Percentiles rank a stretch among this genome's conserved stretches.
Conservation (phyloP, 371 early-diverging fungal species). For the Nematocida major region DNA sequence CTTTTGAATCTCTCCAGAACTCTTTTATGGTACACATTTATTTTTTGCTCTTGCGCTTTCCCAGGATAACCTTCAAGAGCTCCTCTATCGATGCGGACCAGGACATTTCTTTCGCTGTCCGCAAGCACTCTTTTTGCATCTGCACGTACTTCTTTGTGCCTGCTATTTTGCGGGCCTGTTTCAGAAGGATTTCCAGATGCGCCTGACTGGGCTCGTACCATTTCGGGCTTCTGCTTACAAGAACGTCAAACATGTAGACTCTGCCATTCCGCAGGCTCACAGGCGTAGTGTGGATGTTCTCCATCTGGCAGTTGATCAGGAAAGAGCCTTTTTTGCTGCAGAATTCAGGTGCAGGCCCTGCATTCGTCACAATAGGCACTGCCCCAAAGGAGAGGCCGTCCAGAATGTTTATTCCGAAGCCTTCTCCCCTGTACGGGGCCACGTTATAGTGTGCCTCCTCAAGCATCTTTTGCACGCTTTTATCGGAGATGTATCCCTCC, state of each 20-base stretch:
- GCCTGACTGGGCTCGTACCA: slow-evolving; percentile 16
- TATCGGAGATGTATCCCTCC: neutral
- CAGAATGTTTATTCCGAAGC: slow-evolving; percentile 41
- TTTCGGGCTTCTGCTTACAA: neutral
- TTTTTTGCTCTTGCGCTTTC: neutral
- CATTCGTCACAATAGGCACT: slow-evolving; percentile 36
- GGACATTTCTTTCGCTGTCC: neutral
- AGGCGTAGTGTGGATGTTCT: neutral
- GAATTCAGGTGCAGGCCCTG: slow-evolving; percentile 33
- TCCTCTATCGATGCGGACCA: neutral
- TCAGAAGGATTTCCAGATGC: slow-evolving; percentile 3
- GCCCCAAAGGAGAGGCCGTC: slow-evolving; percentile 32
- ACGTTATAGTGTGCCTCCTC: slow-evolving; percentile 17
- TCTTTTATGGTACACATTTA: neutral
- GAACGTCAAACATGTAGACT: neutral
- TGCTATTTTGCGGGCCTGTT: neutral
- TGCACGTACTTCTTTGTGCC: neutral
- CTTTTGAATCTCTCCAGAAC: too few relatives aligned
- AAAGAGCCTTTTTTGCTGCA: neutral
- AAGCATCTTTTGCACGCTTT: slow-evolving; percentile 17
- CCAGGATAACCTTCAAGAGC: neutral
- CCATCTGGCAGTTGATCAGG: slow-evolving; percentile 20
- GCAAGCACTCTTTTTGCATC: neutral
- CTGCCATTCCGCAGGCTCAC: neutral
- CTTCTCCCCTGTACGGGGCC: slow-evolving; percentile 39